These are phyloP conservation scores for Vigna mungo DNA, from an alignment of 306 rosid genomes.

Conservation along the genomic window DNA sequence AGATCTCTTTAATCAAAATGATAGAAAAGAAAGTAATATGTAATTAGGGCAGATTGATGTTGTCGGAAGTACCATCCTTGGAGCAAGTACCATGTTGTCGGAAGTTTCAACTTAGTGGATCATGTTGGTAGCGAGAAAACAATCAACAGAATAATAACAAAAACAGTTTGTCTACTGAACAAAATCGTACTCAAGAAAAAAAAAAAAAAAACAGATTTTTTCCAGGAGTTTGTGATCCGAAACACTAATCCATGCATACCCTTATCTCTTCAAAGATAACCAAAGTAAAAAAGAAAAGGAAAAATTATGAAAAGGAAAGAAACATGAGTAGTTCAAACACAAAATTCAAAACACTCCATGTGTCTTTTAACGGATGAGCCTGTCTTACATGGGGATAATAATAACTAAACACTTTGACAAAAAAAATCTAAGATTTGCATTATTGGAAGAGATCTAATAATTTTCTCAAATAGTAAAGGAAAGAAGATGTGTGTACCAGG, in stretches of 20 bases:
- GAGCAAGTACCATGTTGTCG: too few species aligned
- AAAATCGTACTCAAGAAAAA: background rate
- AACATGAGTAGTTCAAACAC: background rate
- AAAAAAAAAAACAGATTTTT: background rate
- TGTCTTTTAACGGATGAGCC: background rate
- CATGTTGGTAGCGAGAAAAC: too few species aligned
- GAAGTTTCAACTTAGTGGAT: too few species aligned
- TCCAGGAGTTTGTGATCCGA: background rate
- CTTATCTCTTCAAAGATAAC: background rate
- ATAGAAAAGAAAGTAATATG: too few species aligned
- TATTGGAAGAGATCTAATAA: background rate
- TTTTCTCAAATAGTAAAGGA: background rate
- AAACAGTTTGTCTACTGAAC: background rate
- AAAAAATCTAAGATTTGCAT: background rate
- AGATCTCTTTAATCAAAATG: too few species aligned
- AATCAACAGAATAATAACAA: background rate
- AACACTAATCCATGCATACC: slow-evolving; percentile 40
- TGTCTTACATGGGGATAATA: background rate
- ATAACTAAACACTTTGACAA: background rate
- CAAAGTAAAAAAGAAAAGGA: background rate
- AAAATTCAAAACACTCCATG: background rate
- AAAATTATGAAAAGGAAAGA: background rate
- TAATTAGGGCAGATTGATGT: background rate
- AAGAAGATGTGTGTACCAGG: slow-evolving; percentile 47
- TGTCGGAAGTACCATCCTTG: too few species aligned